These are phyloP conservation scores for Mollisiaceae sp. DNA, from an alignment of 2,329 filamentous ascomycete species.

Conservation along the genomic window DNA sequence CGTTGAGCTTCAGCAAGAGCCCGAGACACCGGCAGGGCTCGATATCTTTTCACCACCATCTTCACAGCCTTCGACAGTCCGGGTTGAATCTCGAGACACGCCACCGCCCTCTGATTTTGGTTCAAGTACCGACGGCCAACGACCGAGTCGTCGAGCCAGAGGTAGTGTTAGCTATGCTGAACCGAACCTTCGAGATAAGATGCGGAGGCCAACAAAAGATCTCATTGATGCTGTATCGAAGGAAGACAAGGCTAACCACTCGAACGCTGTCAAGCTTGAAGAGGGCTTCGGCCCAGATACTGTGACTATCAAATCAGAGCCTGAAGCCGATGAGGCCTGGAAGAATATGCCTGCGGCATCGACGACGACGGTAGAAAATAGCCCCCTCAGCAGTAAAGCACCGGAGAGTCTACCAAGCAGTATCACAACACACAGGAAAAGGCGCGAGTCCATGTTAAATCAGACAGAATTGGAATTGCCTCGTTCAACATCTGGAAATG, in stretches of 20 bases:
- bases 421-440: conserved; percentile 41
- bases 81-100: conserved; percentile 52
- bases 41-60: conserved; percentile 54
- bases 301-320: conserved; percentile 38
- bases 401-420: conserved; percentile 32
- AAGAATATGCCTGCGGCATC: conserved; percentile 38
- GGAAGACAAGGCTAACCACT: conserved; percentile 55
- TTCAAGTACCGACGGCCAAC: conserved; percentile 59
- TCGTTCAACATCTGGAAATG: conserved; percentile 31
- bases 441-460: conserved; percentile 41
- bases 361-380: conserved; percentile 37
- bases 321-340: conserved; percentile 40
- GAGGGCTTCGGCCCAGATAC: conserved; percentile 25
- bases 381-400: conserved; percentile 40
- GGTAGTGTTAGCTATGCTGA: conserved; percentile 80
- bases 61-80: conserved; percentile 49
- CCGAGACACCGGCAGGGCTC: conserved; percentile 47
- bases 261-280: conserved; percentile 38
- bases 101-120: conserved; percentile 65
- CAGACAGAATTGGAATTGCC: conserved; percentile 32
- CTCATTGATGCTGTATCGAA: conserved; percentile 74
- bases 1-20: conserved; percentile 43
- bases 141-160: conserved; percentile 70
- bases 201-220: conserved; percentile 80
- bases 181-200: conserved; percentile 81